A percentile compares a stretch with the other conserved stretches of the same genome.
These are phyloP conservation scores for Zygosaccharomyces pseudorouxii DNA, from an alignment of 805 yeast species.

Conservation along the genomic window DNA sequence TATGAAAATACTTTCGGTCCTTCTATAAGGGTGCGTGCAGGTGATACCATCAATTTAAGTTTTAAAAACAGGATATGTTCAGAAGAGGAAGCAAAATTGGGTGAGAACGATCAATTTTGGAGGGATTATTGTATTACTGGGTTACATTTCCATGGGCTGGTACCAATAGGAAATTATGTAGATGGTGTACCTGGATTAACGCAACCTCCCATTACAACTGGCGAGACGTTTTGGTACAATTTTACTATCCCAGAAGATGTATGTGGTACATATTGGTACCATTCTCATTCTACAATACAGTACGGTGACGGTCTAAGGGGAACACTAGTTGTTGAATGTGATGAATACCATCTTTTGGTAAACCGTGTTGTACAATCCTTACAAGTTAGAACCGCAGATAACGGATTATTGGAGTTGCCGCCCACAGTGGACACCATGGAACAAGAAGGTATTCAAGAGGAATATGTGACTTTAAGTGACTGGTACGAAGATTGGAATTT, in stretches of 20 bases:
- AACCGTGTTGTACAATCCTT: constrained; percentile 18
- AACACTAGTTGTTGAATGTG: constrained; percentile 51
- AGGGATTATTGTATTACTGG: constrained; percentile 33
- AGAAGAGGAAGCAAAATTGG: constrained; percentile 22
- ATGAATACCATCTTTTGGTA: constrained; percentile 36
- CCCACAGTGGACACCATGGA: background rate
- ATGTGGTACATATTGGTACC: constrained; percentile 55
- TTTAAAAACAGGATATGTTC: constrained; percentile 24
- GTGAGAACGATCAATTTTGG: constrained; percentile 20
- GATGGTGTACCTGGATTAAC: constrained; percentile 45
- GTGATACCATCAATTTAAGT: constrained; percentile 21
- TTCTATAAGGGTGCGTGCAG: constrained; percentile 19
- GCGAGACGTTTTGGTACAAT: constrained; percentile 49
- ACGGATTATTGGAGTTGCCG: constrained; percentile 2
- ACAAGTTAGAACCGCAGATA: background rate
- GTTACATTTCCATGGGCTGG: constrained; percentile 52
- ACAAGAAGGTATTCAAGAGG: constrained; percentile 38
- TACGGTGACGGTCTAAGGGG: constrained; percentile 51
- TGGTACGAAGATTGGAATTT: constrained; percentile 51
- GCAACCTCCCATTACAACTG: constrained; percentile 68
- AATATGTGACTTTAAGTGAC: constrained; percentile 51
- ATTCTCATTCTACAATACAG: constrained; percentile 49
- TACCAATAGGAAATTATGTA: constrained; percentile 43
- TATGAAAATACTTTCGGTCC: constrained; percentile 24
- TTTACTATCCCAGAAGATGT: constrained; percentile 41